These are phyloP conservation scores for Globisporangium canariense DNA, from an alignment of 352 stramenopile species.

Conservation along the genomic window DNA sequence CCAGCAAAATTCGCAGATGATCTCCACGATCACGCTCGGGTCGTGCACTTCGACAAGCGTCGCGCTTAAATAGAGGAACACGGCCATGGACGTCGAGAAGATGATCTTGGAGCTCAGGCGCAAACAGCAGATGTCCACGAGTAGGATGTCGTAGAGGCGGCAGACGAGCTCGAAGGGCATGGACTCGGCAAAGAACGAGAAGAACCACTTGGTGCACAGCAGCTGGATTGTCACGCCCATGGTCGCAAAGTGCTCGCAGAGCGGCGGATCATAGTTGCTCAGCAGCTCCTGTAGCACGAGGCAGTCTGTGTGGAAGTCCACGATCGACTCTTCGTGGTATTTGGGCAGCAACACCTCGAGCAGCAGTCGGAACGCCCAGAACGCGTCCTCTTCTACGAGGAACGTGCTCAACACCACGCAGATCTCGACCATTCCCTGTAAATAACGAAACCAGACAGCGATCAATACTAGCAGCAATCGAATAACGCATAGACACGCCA, in stretches of 20 bases:
- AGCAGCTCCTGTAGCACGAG: conserved; percentile 77
- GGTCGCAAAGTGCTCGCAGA: conserved; percentile 55
- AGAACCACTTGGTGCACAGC: conserved; percentile 84
- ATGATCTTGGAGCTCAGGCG: conserved; percentile 62
- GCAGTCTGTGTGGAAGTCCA: conserved; percentile 81
- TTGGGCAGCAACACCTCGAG: conserved; percentile 73
- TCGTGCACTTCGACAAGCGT: conserved; percentile 70
- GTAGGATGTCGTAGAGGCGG: conserved; percentile 70
- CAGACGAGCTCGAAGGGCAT: conserved; percentile 81
- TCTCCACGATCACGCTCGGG: conserved; percentile 68
- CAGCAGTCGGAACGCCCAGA: conserved; percentile 72
- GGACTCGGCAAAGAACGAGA: conserved; percentile 80
- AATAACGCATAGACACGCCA: background rate
- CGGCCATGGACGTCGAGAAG: conserved; percentile 66
- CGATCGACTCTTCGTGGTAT: conserved; percentile 76
- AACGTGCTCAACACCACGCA: conserved; percentile 76
- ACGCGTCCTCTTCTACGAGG: conserved; percentile 73
- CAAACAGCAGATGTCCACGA: conserved; percentile 62
- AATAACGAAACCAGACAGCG: too few species aligned
- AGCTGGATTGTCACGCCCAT: conserved; percentile 72
- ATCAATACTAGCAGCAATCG: too few species aligned
- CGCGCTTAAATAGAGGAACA: conserved; percentile 74
- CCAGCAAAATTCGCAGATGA: conserved; percentile 77
- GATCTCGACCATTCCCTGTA: conserved; percentile 74
- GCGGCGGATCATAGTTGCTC: conserved; percentile 36